These are phyloP conservation scores for Fusarium domesticum DNA, from an alignment of 2,329 filamentous ascomycete genomes.

Conservation along the genomic window DNA sequence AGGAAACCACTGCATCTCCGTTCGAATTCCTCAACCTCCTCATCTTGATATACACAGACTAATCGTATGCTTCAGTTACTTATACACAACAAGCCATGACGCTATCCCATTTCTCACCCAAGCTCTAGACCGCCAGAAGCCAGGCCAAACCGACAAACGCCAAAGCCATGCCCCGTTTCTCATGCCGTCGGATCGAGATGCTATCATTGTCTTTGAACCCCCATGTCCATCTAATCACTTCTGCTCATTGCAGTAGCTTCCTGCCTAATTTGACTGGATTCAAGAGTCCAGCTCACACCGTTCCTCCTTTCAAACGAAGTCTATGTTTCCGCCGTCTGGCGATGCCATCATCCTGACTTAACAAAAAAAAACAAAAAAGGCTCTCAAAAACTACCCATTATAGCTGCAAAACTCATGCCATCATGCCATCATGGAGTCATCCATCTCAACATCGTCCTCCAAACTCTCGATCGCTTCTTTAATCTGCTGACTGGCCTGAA, in stretches of 20 bases:
- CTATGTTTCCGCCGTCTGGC: too few species aligned
- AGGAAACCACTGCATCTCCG: conserved; percentile 2
- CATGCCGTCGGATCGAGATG: conserved; percentile 23
- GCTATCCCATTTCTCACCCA: conserved; percentile 18
- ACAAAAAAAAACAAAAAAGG: conserved; percentile 17
- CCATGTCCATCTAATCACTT: conserved; percentile 7
- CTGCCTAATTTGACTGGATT: not conserved
- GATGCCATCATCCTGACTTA: too few species aligned
- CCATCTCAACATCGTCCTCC: conserved; percentile 73
- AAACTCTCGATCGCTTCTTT: conserved; percentile 95
- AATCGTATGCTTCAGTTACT: conserved; percentile 19
- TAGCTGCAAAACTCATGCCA: conserved; percentile 28
- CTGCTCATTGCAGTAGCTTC: not conserved
- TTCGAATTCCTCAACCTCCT: conserved; percentile 3
- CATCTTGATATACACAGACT: conserved; percentile 26
- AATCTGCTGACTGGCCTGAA: conserved; percentile 83
- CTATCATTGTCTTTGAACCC: conserved; percentile 9
- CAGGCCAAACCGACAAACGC: conserved; percentile 30
- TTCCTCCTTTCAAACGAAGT: too few species aligned
- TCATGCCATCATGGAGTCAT: conserved; percentile 62
- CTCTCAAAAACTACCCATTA: conserved; percentile 20
- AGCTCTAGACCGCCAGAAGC: conserved; percentile 11
- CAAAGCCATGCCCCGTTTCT: conserved; percentile 37
- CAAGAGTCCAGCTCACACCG: not conserved
- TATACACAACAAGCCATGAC: conserved; percentile 25